Percentiles rank a stretch among this genome's conserved stretches.
phyloP scores from a whole-genome alignment of 352 stramenopile genomes.

The Pythium volutum region DNA sequence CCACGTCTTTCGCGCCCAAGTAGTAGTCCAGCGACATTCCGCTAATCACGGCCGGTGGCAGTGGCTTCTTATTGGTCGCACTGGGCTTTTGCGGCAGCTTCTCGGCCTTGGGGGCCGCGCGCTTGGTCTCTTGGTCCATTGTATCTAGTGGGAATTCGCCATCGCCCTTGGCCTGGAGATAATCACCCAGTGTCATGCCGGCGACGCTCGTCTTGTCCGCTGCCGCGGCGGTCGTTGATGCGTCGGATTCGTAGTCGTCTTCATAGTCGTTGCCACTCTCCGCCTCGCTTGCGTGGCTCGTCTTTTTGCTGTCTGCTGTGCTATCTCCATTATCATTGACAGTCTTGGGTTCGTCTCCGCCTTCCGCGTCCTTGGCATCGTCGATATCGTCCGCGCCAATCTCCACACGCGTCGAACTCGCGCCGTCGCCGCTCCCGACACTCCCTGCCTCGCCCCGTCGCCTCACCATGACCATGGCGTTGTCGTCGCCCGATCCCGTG shows the following conservation, averaged over 20 bases:
- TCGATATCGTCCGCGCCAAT: neutral
- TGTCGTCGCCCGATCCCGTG: slow-evolving; percentile 39
- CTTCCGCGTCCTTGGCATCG: slow-evolving; percentile 1
- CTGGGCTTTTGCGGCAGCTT: slow-evolving; percentile 20
- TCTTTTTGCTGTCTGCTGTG: neutral
- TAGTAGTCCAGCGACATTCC: slow-evolving; percentile 70
- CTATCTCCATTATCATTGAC: neutral
- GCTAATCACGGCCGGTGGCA: slow-evolving; percentile 31
- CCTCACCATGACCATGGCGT: slow-evolving; percentile 53
- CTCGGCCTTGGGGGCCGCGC: slow-evolving; percentile 7
- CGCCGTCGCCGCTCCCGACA: no score
- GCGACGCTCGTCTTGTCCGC: slow-evolving; percentile 31
- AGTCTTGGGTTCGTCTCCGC: neutral
- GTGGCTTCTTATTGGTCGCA: slow-evolving; percentile 21
- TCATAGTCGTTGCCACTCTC: slow-evolving; percentile 27
- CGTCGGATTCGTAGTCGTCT: slow-evolving; percentile 49
- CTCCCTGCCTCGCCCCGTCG: neutral
- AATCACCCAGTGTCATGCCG: slow-evolving; percentile 56
- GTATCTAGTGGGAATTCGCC: slow-evolving; percentile 16
- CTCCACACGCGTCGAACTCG: slow-evolving; percentile 10
- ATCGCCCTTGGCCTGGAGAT: slow-evolving; percentile 43
- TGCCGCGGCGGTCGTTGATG: slow-evolving; percentile 9
- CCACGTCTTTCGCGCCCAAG: slow-evolving; percentile 30
- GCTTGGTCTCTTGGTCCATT: slow-evolving; percentile 3
- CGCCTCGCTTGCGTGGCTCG: neutral